These are phyloP conservation scores for Kwoniella sp. DNA, from an alignment of 768 basidiomycete species.

Conservation along the genomic window DNA sequence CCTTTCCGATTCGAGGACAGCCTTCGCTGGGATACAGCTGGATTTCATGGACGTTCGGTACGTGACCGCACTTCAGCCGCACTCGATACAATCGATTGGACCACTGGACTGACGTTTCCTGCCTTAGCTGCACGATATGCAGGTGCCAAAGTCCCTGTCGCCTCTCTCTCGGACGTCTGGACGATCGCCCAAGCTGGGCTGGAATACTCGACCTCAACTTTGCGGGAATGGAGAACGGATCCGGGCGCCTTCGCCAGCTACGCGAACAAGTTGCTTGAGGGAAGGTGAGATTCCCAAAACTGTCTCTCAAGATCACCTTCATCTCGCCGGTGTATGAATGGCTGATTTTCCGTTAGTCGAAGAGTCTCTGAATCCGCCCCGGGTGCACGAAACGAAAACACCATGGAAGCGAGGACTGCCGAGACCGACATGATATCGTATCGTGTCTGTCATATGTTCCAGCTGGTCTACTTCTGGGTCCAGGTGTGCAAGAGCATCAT, in stretches of 20 bases:
- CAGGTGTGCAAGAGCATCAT: no score
- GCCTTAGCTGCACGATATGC: not conserved
- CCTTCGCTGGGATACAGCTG: slow-evolving; percentile 3
- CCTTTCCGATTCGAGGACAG: not conserved
- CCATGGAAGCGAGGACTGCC: no score
- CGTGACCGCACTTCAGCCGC: not conserved
- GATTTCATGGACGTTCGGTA: not conserved
- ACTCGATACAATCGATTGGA: no score
- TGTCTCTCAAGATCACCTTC: no score
- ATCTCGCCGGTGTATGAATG: no score
- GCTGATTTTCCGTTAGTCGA: no score
- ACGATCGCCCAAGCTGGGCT: not conserved
- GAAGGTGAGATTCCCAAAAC: not conserved
- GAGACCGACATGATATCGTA: no score
- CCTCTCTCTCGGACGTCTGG: not conserved
- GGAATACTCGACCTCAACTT: not conserved
- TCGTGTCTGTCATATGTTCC: no score
- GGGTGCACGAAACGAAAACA: no score
- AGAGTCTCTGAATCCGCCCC: no score
- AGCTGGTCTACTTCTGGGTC: no score
- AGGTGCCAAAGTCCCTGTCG: not conserved
- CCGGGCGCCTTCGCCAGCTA: not conserved
- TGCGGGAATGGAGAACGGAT: not conserved
- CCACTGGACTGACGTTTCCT: no score
- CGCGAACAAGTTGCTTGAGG: not conserved